These are phyloP conservation scores for Pueraria montana DNA, from an alignment of 306 rosid genomes.

Conservation along the genomic window DNA sequence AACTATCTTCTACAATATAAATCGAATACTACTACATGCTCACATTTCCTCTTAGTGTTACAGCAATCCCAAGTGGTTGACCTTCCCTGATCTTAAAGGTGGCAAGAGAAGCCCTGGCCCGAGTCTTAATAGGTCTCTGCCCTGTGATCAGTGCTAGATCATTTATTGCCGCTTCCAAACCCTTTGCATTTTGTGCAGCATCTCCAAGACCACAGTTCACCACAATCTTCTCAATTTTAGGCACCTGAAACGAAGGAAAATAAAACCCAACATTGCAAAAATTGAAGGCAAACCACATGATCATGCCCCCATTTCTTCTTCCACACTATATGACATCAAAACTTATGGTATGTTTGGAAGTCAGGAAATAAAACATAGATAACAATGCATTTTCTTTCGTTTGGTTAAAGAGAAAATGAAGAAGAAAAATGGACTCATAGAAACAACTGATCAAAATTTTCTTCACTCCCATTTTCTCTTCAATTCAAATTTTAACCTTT, in stretches of 20 bases:
- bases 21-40: slow-evolving; percentile 45
- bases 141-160: slow-evolving; percentile 89
- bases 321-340: background rate
- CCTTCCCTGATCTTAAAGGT: slow-evolving; percentile 99
- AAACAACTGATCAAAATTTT: background rate
- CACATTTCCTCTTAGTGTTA: slow-evolving; percentile 92
- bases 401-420: background rate
- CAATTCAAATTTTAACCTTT: background rate
- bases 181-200: slow-evolving; percentile 96
- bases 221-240: slow-evolving; percentile 89
- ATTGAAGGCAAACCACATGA: slow-evolving; percentile 28
- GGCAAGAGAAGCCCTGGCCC: slow-evolving; percentile 86
- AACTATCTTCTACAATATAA: slow-evolving; percentile 25
- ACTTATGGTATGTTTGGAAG: background rate
- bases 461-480: background rate
- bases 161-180: slow-evolving; percentile 90
- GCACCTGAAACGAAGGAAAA: slow-evolving; percentile 67
- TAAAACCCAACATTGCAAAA: slow-evolving; percentile 43
- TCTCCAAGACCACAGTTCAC: slow-evolving; percentile 98
- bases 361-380: background rate
- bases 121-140: slow-evolving; percentile 92
- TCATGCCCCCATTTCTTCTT: slow-evolving; percentile 3
- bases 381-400: background rate
- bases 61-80: slow-evolving; percentile 97
- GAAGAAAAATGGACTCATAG: background rate